Percentiles rank a stretch among this genome's conserved stretches.
Evolutionary conservation across 106 monocot species (phyloP).

Genomic region (Ottelia alismoides): DNA sequence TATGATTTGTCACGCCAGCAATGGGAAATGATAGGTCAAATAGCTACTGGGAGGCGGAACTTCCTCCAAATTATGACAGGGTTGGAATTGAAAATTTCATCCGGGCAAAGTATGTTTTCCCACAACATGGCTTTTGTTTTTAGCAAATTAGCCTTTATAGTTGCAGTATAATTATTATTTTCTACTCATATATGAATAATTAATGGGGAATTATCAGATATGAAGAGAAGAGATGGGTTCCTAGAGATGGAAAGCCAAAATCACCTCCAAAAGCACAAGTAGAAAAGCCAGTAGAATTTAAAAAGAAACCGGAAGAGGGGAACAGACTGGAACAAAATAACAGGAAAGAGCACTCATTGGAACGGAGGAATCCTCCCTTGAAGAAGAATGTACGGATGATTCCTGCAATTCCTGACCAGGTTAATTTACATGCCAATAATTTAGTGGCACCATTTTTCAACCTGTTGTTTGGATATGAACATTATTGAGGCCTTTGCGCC

Average conservation of each 20-base stretch:
- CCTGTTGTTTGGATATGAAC: too few species aligned
- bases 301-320: conserved; percentile 15
- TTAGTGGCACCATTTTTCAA: too few species aligned
- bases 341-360: conserved; percentile 14
- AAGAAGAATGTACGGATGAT: conserved; percentile 26
- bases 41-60: conserved; percentile 95
- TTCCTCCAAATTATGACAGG: conserved; percentile 90
- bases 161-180: background rate
- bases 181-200: background rate
- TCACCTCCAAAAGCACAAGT: conserved; percentile 29
- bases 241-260: conserved; percentile 36
- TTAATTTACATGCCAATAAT: too few species aligned
- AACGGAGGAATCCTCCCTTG: conserved; percentile 23
- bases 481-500: too few species aligned
- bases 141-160: background rate
- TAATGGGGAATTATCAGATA: conserved; percentile 26
- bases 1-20: conserved; percentile 22
- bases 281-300: conserved; percentile 21
- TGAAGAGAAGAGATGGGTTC: conserved; percentile 92
- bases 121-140: background rate
- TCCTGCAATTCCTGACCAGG: conserved; percentile 36
- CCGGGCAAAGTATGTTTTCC: conserved; percentile 69
- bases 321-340: conserved; percentile 18
- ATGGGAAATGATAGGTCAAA: conserved; percentile 99
- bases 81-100: conserved; percentile 99